These are phyloP conservation scores for Metschnikowia lachancei DNA, from an alignment of 805 yeast species.

Conservation along the genomic window DNA sequence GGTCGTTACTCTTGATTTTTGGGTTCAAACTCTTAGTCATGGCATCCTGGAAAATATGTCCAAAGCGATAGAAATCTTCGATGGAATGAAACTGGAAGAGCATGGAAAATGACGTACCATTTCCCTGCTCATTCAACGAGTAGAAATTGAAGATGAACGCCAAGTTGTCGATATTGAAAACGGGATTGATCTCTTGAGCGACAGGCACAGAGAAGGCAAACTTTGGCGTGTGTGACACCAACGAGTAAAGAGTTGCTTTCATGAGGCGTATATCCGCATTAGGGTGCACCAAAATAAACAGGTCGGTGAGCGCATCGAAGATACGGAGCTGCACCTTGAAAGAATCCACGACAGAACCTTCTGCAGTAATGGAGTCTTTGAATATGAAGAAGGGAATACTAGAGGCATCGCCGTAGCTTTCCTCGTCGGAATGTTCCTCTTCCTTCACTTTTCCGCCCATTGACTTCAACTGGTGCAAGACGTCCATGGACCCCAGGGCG, in stretches of 20 bases:
- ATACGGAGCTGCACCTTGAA: slow-evolving; percentile 47
- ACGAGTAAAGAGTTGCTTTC: slow-evolving; percentile 52
- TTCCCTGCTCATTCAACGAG: slow-evolving; percentile 16
- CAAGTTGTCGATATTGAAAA: slow-evolving; percentile 53
- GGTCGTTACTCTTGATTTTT: slow-evolving; percentile 1
- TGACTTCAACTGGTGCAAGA: slow-evolving; percentile 17
- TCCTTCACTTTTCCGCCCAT: slow-evolving; percentile 11
- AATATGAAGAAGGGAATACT: slow-evolving; percentile 16
- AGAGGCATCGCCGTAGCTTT: slow-evolving; percentile 20
- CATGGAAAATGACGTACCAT: slow-evolving; percentile 53
- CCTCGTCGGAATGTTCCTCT: slow-evolving; percentile 14
- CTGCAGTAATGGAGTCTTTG: slow-evolving; percentile 12
- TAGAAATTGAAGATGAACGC: slow-evolving; percentile 67
- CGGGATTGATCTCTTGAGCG: slow-evolving; percentile 56
- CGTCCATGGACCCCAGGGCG: slow-evolving; percentile 3
- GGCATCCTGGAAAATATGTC: slow-evolving; percentile 8
- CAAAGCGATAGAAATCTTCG: slow-evolving; percentile 44
- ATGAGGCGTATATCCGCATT: slow-evolving; percentile 26
- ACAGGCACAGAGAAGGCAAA: slow-evolving; percentile 16
- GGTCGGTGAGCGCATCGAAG: slow-evolving; percentile 51
- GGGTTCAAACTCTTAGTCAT: slow-evolving; percentile 6
- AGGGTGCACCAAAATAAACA: slow-evolving; percentile 45
- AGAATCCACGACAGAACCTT: slow-evolving; percentile 20
- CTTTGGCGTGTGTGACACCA: slow-evolving; percentile 31
- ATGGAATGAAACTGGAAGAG: slow-evolving; percentile 51